phyloP scores from a whole-genome alignment of 2,329 filamentous ascomycete genomes.

The Hypoxylon sp. region DNA sequence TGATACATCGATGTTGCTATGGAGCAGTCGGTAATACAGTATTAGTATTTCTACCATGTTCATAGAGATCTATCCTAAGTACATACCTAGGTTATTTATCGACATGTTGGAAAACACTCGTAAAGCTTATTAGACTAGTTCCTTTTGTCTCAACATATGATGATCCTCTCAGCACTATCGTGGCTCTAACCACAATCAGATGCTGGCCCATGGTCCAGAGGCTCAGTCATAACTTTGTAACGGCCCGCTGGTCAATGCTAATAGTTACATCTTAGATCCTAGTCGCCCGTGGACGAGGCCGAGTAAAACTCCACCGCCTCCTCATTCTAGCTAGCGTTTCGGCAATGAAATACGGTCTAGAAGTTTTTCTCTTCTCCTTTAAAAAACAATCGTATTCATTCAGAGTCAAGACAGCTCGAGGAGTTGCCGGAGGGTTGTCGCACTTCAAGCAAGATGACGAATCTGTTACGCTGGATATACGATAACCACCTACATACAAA shows the following conservation, averaged over 20 bases:
- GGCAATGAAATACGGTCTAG: constrained; percentile 39
- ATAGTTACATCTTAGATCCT: constrained; percentile 43
- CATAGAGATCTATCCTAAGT: constrained; percentile 5
- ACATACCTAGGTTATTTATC: too few relatives aligned
- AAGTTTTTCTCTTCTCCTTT: constrained; percentile 26
- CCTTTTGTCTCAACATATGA: too few relatives aligned
- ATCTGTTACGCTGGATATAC: constrained; percentile 19
- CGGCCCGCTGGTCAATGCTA: constrained; percentile 36
- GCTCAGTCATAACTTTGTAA: constrained; percentile 34
- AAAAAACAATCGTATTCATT: constrained; percentile 10
- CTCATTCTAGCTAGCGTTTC: constrained; percentile 39
- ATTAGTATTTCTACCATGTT: constrained; percentile 15
- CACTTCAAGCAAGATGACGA: constrained; percentile 21
- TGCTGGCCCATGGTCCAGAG: constrained; percentile 17
- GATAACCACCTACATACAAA: neutral
- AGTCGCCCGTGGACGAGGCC: constrained; percentile 38
- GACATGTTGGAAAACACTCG: too few relatives aligned
- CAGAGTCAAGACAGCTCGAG: constrained; percentile 5
- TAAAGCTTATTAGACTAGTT: too few relatives aligned
- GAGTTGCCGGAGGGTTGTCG: constrained; percentile 8
- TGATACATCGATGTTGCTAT: constrained; percentile 28
- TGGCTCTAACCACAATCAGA: constrained; percentile 16
- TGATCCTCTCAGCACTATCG: constrained; percentile 20
- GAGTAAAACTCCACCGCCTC: constrained; percentile 39
- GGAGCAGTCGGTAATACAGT: constrained; percentile 12